phyloP scores from a whole-genome alignment of 2,329 filamentous ascomycete genomes.

The Aspergillus thermomutatus region DNA sequence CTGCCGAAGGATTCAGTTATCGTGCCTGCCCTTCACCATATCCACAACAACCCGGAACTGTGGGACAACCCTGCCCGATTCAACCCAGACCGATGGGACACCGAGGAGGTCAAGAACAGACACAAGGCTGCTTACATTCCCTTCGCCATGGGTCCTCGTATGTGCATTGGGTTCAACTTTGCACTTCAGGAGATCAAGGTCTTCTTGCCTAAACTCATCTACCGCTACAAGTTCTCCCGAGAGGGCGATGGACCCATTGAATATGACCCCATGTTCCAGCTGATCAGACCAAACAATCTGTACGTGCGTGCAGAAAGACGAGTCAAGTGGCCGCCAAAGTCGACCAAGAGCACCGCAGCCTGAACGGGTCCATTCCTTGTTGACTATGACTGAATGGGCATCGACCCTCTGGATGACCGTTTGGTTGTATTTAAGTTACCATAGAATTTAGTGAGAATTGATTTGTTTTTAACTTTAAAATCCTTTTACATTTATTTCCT shows the following conservation, averaged over 20 bases:
- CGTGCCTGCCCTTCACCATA: constrained; percentile 47
- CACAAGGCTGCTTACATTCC: constrained; percentile 55
- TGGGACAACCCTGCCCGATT: constrained; percentile 59
- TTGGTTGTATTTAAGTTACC: no score
- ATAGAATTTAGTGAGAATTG: no score
- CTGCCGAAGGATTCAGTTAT: constrained; percentile 52
- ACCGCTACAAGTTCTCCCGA: constrained; percentile 54
- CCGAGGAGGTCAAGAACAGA: constrained; percentile 52
- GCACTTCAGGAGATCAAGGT: constrained; percentile 60
- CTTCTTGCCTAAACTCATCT: constrained; percentile 54
- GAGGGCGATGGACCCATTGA: constrained; percentile 47
- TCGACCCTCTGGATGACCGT: no score
- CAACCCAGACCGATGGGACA: constrained; percentile 59
- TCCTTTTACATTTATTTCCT: no score
- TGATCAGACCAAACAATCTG: constrained; percentile 26
- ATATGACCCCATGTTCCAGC: constrained; percentile 29
- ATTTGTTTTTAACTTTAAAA: no score
- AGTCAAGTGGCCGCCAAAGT: no score
- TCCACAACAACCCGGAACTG: constrained; percentile 50
- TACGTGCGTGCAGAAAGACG: constrained; percentile 19
- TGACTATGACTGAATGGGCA: no score
- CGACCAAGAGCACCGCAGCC: no score
- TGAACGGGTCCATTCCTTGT: no score
- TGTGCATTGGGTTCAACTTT: constrained; percentile 64
- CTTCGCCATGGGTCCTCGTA: constrained; percentile 55